Percentiles rank a stretch among this genome's conserved stretches.
These are phyloP conservation scores for Radiomyces spectabilis DNA, from an alignment of 192 early-diverging fungal species.

Conservation along the genomic window DNA sequence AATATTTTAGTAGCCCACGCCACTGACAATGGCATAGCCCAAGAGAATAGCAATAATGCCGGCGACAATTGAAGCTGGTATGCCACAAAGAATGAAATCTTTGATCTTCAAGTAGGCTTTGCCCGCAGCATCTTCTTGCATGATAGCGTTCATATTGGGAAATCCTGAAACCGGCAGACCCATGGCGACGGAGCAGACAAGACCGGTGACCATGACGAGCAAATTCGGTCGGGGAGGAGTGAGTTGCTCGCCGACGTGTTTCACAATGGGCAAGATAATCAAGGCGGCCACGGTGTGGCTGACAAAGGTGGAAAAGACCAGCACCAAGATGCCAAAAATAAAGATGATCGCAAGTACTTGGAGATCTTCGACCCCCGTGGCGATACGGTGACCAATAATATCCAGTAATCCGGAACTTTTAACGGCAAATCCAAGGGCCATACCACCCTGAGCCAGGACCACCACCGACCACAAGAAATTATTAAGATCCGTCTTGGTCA, in stretches of 20 bases:
- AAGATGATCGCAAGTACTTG: slow-evolving; percentile 44
- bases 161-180: slow-evolving; percentile 52
- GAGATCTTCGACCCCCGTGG: slow-evolving; percentile 35
- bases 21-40: slow-evolving; percentile 12
- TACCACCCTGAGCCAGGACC: slow-evolving; percentile 66
- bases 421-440: slow-evolving; percentile 55
- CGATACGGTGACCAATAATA: slow-evolving; percentile 47
- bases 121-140: slow-evolving; percentile 55
- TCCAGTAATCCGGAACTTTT: slow-evolving; percentile 56
- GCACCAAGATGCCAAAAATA: slow-evolving; percentile 51
- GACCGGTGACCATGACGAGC: slow-evolving; percentile 49
- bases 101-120: slow-evolving; percentile 49
- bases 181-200: slow-evolving; percentile 65
- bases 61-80: slow-evolving; percentile 29
- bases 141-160: slow-evolving; percentile 73
- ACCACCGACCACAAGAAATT: slow-evolving; percentile 51
- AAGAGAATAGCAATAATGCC: slow-evolving; percentile 10
- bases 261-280: slow-evolving; percentile 65
- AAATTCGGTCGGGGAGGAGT: slow-evolving; percentile 53
- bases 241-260: slow-evolving; percentile 51
- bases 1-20: slow-evolving; percentile 6
- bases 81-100: slow-evolving; percentile 58
- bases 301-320: slow-evolving; percentile 64
- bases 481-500: slow-evolving; percentile 71
- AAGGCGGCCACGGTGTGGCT: slow-evolving; percentile 68